Conservation (phyloP, 352 stramenopile species). For the Phytopythium montanum region DNA sequence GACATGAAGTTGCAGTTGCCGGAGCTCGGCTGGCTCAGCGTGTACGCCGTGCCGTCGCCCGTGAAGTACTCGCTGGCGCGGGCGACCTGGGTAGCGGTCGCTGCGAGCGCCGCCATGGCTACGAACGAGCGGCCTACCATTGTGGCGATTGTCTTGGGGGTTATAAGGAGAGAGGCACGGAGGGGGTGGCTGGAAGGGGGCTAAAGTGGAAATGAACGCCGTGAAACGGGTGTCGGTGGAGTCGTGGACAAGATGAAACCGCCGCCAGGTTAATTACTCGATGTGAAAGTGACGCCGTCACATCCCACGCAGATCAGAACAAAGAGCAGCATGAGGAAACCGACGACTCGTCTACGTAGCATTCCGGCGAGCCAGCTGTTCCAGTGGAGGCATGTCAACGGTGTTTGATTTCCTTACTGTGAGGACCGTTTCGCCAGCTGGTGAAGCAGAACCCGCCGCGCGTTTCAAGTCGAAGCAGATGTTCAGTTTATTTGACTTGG, state of each 20-base stretch:
- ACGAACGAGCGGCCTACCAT: conserved; percentile 1
- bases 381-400: neutral
- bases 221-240: neutral
- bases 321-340: neutral
- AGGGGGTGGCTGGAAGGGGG: neutral
- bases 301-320: conserved; percentile 9
- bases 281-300: conserved; percentile 1
- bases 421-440: conserved; percentile 2
- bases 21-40: conserved; percentile 21
- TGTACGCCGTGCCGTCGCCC: conserved; percentile 45
- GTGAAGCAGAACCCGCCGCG: neutral
- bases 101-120: conserved; percentile 12
- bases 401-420: neutral
- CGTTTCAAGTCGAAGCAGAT: neutral
- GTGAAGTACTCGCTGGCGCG: conserved; percentile 28
- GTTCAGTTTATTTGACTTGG: conserved; percentile 2
- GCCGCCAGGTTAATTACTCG: neutral
- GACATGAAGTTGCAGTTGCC: conserved; percentile 63
- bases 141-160: neutral
- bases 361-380: conserved; percentile 4
- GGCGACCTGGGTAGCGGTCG: conserved; percentile 4
- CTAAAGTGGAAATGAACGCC: conserved; percentile 18
- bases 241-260: conserved; percentile 6
- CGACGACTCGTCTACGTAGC: neutral
- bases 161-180: neutral